A percentile compares a stretch with the other conserved stretches of the same genome.
These are phyloP conservation scores for Saururus chinensis DNA, from an alignment of 164 flowering plant genomes.

Conservation along the genomic window DNA sequence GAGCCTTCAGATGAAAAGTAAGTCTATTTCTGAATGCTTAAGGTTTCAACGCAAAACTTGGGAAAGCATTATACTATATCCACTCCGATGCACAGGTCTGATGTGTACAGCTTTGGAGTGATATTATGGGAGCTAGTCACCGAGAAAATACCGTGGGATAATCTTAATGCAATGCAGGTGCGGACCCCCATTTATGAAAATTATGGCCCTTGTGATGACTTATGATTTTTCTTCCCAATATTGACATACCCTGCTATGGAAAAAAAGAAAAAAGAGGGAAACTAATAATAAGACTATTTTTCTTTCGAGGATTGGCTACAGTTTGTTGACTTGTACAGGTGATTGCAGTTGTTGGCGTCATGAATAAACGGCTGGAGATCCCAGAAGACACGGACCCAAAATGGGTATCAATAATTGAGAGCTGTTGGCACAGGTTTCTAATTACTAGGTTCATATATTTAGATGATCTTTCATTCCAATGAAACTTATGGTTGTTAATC, in stretches of 20 bases:
- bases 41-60: too few species aligned
- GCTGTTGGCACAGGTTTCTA: slow-evolving; percentile 76
- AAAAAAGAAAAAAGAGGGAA: not conserved
- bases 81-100: slow-evolving; percentile 43
- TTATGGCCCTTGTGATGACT: not conserved
- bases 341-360: slow-evolving; percentile 95
- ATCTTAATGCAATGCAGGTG: slow-evolving; percentile 96
- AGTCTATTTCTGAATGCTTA: slow-evolving; percentile 7
- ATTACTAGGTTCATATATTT: not conserved
- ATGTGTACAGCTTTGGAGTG: slow-evolving; percentile 89
- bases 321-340: slow-evolving; percentile 38
- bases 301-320: not conserved
- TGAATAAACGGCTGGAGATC: slow-evolving; percentile 83
- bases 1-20: slow-evolving; percentile 98
- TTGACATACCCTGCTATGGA: too few species aligned
- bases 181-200: not conserved
- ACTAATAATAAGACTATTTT: not conserved
- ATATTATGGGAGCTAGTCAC: slow-evolving; percentile 94
- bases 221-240: too few species aligned
- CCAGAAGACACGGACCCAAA: slow-evolving; percentile 73
- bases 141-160: slow-evolving; percentile 95
- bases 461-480: not conserved
- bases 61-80: not conserved
- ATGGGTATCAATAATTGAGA: slow-evolving; percentile 77
- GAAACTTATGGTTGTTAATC: not conserved